Evolutionary conservation across 352 stramenopile species (phyloP).

Genomic region (Phytophthora foliorum): DNA sequence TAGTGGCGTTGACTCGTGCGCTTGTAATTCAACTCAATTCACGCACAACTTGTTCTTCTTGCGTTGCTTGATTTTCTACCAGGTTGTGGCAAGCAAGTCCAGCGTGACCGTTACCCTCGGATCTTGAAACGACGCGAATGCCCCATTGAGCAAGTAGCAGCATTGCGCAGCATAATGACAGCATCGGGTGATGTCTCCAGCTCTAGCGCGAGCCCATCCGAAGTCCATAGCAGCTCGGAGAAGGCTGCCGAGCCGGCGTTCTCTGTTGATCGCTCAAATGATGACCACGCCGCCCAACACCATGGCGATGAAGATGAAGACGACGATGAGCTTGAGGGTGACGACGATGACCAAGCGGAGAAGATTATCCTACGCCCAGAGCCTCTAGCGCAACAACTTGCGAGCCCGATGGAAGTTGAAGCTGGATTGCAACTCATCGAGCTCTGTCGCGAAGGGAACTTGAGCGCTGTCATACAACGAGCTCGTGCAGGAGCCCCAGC

Average conservation of each 20-base stretch:
- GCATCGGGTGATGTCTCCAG: conserved; percentile 26
- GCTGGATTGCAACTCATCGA: conserved; percentile 67
- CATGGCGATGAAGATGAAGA: conserved; percentile 15
- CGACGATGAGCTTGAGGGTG: conserved; percentile 47
- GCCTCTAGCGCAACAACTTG: conserved; percentile 63
- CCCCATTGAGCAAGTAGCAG: neutral
- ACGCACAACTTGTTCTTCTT: neutral
- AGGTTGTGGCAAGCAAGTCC: neutral
- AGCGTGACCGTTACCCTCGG: conserved; percentile 9
- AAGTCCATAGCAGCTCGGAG: conserved; percentile 21
- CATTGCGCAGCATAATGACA: conserved; percentile 18
- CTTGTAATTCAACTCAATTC: conserved; percentile 20
- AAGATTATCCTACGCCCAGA: conserved; percentile 69
- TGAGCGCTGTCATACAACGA: conserved; percentile 47
- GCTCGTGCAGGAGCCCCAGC: conserved; percentile 59
- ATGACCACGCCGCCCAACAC: conserved; percentile 10
- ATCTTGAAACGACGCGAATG: conserved; percentile 25
- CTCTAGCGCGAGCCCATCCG: conserved; percentile 5
- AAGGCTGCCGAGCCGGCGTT: conserved; percentile 16
- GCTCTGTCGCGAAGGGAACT: conserved; percentile 61
- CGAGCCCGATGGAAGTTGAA: conserved; percentile 62
- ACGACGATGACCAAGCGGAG: conserved; percentile 43
- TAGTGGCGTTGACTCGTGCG: conserved; percentile 23
- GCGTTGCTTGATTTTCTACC: neutral
- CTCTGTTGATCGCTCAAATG: conserved; percentile 10